A percentile compares a stretch with the other conserved stretches of the same genome.
phyloP scores from a whole-genome alignment of 2,329 filamentous ascomycete genomes.

The Colletotrichum camelliae region DNA sequence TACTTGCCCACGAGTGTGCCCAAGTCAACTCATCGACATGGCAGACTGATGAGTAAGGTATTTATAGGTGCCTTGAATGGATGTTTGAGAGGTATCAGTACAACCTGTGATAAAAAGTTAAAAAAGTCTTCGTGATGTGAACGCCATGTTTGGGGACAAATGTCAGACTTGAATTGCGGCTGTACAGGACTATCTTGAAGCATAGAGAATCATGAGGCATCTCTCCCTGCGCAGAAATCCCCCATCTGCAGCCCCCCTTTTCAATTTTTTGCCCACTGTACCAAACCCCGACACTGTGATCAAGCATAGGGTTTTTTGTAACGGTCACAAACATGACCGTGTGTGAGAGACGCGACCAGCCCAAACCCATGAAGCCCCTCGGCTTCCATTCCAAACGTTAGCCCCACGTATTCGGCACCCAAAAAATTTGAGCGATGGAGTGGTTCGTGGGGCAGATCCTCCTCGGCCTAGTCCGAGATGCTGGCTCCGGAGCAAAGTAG shows the following conservation, averaged over 20 bases:
- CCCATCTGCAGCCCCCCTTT: slow-evolving; percentile 37
- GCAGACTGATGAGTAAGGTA: too few relatives aligned
- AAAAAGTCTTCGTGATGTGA: not conserved
- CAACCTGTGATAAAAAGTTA: not conserved
- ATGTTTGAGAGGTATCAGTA: not conserved
- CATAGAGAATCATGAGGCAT: slow-evolving; percentile 36
- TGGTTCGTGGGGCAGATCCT: slow-evolving; percentile 38
- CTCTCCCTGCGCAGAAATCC: slow-evolving; percentile 35
- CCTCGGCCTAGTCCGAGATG: slow-evolving; percentile 61
- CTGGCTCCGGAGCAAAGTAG: slow-evolving; percentile 63
- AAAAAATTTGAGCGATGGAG: slow-evolving; percentile 28
- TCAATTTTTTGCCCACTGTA: slow-evolving; percentile 25
- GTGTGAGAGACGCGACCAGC: slow-evolving; percentile 56
- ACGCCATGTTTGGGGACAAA: slow-evolving; percentile 25
- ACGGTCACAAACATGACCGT: slow-evolving; percentile 31
- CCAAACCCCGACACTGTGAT: slow-evolving; percentile 28
- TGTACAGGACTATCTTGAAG: slow-evolving; percentile 28
- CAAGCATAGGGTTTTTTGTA: slow-evolving; percentile 40
- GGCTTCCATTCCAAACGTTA: slow-evolving; percentile 24
- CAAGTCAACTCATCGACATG: too few relatives aligned
- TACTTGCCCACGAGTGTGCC: too few relatives aligned
- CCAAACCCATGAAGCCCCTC: slow-evolving; percentile 37
- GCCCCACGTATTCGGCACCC: slow-evolving; percentile 24
- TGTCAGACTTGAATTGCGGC: slow-evolving; percentile 40
- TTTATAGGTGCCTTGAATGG: too few relatives aligned